Evolutionary conservation across 2,329 filamentous ascomycete genomes (phyloP).

Genomic region (Aspergillus chevalieri): DNA sequence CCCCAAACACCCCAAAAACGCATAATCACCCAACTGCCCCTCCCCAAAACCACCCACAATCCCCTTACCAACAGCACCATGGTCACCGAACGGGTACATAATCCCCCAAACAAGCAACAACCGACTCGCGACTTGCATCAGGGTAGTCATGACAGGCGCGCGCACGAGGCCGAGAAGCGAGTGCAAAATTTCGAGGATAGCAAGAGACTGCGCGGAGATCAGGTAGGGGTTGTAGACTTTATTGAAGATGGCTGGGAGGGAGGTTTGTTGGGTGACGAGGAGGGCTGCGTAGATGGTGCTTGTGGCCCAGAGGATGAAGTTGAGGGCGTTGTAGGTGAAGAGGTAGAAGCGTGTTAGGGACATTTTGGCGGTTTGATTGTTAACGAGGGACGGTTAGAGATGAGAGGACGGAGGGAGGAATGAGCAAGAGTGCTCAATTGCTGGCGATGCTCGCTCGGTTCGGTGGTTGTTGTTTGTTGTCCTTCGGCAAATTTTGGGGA

Average conservation of each 20-base stretch:
- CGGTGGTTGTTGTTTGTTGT: too few species aligned
- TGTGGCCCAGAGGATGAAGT: constrained; percentile 68
- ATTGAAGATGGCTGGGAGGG: constrained; percentile 38
- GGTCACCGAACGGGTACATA: constrained; percentile 64
- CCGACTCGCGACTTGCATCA: constrained; percentile 83
- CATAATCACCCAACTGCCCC: constrained; percentile 32
- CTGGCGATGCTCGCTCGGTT: too few species aligned
- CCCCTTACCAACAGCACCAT: constrained; percentile 55
- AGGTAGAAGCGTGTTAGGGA: constrained; percentile 62
- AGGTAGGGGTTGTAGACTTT: constrained; percentile 39
- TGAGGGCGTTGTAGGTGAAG: constrained; percentile 76
- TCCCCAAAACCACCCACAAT: constrained; percentile 20
- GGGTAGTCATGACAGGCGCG: constrained; percentile 75
- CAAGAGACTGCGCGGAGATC: constrained; percentile 71
- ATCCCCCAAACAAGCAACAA: constrained; percentile 86
- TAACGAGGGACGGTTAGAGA: not conserved
- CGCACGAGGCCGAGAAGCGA: constrained; percentile 74
- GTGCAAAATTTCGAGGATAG: constrained; percentile 77
- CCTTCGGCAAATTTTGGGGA: too few species aligned
- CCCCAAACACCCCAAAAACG: constrained; percentile 51
- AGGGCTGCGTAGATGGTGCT: constrained; percentile 63
- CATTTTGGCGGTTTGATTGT: not conserved
- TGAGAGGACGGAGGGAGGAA: not conserved
- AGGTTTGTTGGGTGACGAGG: constrained; percentile 45
- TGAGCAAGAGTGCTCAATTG: constrained; percentile 4